Conservation (phyloP, 495 filamentous ascomycete species). For the Penicillium antarcticum region DNA sequence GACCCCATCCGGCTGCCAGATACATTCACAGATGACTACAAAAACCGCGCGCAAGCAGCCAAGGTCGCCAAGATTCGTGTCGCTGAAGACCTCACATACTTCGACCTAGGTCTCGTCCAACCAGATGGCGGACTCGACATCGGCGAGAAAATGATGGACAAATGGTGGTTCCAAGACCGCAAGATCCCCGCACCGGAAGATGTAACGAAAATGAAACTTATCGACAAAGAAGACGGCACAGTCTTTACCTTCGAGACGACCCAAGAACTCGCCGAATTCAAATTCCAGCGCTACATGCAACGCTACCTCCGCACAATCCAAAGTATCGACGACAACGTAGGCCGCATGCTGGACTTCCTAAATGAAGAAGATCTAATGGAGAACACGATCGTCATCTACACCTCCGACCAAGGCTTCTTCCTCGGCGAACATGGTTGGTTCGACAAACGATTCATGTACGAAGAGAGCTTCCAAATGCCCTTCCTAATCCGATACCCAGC, state of each 20-base stretch:
- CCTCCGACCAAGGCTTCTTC: constrained; percentile 47
- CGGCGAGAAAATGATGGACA: constrained; percentile 27
- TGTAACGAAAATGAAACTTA: constrained; percentile 26
- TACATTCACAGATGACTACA: constrained; percentile 44
- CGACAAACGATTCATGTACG: constrained; percentile 48
- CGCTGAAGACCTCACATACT: constrained; percentile 39
- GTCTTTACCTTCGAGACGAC: constrained; percentile 33
- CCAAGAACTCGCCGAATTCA: constrained; percentile 40
- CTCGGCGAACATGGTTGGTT: constrained; percentile 49
- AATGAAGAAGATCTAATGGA: constrained; percentile 30
- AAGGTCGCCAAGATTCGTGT: constrained; percentile 40
- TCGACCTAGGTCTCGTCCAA: constrained; percentile 40
- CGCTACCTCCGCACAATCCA: constrained; percentile 43
- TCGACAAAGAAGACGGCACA: constrained; percentile 38
- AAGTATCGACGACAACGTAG: constrained; percentile 42
- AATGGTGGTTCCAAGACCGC: constrained; percentile 18
- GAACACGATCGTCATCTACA: constrained; percentile 42
- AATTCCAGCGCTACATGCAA: constrained; percentile 49
- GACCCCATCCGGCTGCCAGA: constrained; percentile 36
- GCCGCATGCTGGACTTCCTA: constrained; percentile 36
- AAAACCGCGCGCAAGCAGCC: constrained; percentile 39
- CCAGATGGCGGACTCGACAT: constrained; percentile 33
- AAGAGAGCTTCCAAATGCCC: constrained; percentile 46
- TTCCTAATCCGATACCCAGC: constrained; percentile 39
- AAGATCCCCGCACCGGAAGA: constrained; percentile 35